Base-by-base conservation (phyloP, 768 basidiomycete species). In the Tricholoma sp. region DNA sequence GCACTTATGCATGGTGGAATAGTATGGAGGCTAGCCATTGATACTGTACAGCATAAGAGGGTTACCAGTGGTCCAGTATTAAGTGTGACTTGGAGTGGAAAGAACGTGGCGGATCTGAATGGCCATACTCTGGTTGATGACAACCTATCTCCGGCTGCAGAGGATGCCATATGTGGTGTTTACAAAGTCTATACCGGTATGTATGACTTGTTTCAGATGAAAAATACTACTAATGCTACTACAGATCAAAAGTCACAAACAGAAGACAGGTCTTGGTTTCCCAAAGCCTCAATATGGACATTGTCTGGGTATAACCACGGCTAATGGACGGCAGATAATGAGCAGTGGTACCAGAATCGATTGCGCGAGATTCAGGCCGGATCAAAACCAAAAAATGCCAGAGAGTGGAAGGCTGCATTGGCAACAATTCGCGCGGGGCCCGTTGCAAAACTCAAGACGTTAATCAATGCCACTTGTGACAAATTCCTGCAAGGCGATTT, bases 141-240 rank as follows among this genome's bases (percentile, higher is more conserved):
- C n/a, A n/a, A n/a, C n/a, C n/a, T n/a, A n/a, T n/a, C n/a, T n/a
- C n/a, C n/a, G n/a, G n/a, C n/a, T n/a, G n/a, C n/a, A n/a, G n/a
- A n/a, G n/a, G n/a, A n/a, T n/a, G n/a, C n/a, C n/a, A n/a, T n/a
- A n/a, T n/a, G n/a, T n/a, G n/a, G n/a, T n/a, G n/a, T n/a, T n/a
- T n/a, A n/a, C n/a, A n/a, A n/a, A 52, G n/a, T 59, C 11, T 55
- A 56, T 9, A 59, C 58, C 1, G 18, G 54, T 59, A 48, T 2
- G 50, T 50, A 52, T 13, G 13, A 24, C 10, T 41, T 24, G 4
- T 33, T 17, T 4, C 13, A 7, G 20, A 17, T 36, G 28, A 8
- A 10, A 18, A 20, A 29, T 29, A 39, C 12, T 5, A 18, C 17
- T 52, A n/a, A 31, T 4, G 9, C 29, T 15, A 24, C 36, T 17